phyloP scores from a whole-genome alignment of 768 basidiomycete genomes.

The Lactarius deliciosus region DNA sequence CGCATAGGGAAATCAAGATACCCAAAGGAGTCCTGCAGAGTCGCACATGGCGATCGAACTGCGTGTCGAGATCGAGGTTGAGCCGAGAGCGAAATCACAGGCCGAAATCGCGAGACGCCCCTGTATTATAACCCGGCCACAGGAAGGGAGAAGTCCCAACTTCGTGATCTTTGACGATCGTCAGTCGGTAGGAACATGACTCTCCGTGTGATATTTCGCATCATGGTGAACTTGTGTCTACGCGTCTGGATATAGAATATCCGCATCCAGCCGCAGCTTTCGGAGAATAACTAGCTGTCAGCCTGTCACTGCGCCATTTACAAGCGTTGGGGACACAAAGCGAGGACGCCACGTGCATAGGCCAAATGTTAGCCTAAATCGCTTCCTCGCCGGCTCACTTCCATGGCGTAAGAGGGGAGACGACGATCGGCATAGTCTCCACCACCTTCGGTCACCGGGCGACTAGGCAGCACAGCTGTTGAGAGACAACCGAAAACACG shows the following conservation, averaged over 20 bases:
- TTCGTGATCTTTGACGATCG: neutral
- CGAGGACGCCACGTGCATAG: neutral
- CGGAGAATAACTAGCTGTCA: neutral
- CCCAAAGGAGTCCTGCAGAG: neutral
- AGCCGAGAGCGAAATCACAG: neutral
- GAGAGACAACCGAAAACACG: neutral
- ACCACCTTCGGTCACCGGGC: neutral
- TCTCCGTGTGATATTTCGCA: neutral
- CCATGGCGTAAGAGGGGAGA: neutral
- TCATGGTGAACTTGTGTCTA: neutral
- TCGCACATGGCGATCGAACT: conserved; percentile 13
- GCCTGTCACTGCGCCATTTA: neutral
- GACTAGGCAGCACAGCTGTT: neutral
- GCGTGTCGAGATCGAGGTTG: conserved; percentile 5
- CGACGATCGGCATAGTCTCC: neutral
- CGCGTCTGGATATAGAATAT: neutral
- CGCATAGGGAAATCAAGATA: neutral
- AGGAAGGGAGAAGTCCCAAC: neutral
- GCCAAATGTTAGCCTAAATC: neutral
- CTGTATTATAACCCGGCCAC: neutral
- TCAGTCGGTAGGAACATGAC: neutral
- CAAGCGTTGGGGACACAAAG: neutral
- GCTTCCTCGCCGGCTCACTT: neutral
- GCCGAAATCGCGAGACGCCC: neutral
- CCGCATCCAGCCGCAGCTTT: neutral